phyloP scores from a whole-genome alignment of 192 early-diverging fungal genomes.

The Coemansia biformis region DNA sequence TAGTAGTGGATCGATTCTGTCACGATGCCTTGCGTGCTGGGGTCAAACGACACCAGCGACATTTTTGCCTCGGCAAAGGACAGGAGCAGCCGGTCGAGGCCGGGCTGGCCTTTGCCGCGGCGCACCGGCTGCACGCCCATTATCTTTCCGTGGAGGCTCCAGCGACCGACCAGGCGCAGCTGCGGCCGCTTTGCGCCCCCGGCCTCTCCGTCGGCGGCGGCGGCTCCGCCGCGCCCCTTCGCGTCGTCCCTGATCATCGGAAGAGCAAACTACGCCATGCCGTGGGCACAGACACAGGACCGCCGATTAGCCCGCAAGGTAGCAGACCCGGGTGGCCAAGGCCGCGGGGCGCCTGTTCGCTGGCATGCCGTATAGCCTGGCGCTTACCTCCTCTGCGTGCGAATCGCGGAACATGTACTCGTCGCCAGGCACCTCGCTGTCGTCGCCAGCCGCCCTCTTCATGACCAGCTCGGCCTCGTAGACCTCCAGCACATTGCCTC shows the following conservation, averaged over 20 bases:
- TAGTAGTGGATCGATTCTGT: constrained; percentile 97
- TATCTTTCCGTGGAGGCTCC: constrained; percentile 43
- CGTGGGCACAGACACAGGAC: too few relatives aligned
- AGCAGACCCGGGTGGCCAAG: too few relatives aligned
- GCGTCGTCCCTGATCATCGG: constrained; percentile 34
- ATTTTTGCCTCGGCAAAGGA: constrained; percentile 63
- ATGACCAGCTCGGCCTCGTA: constrained; percentile 39
- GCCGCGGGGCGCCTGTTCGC: too few relatives aligned
- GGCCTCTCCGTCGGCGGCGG: neutral
- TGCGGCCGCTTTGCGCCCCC: constrained; percentile 30
- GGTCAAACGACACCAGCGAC: constrained; percentile 83
- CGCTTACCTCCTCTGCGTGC: constrained; percentile 17
- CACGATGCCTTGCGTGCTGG: constrained; percentile 63
- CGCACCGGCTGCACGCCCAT: constrained; percentile 36
- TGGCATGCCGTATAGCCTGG: too few relatives aligned
- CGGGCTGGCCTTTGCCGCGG: constrained; percentile 9
- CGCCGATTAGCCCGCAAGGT: too few relatives aligned
- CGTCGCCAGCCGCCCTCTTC: constrained; percentile 4
- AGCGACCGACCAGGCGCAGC: constrained; percentile 35
- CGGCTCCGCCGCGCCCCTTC: neutral
- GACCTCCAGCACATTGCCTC: constrained; percentile 40
- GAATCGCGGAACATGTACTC: constrained; percentile 27
- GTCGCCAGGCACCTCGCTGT: constrained; percentile 20
- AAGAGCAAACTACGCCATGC: constrained; percentile 41
- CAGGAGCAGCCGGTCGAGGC: constrained; percentile 34